Evolutionary conservation across 805 yeast genomes (phyloP).

Genomic region (Candida easanensis): DNA sequence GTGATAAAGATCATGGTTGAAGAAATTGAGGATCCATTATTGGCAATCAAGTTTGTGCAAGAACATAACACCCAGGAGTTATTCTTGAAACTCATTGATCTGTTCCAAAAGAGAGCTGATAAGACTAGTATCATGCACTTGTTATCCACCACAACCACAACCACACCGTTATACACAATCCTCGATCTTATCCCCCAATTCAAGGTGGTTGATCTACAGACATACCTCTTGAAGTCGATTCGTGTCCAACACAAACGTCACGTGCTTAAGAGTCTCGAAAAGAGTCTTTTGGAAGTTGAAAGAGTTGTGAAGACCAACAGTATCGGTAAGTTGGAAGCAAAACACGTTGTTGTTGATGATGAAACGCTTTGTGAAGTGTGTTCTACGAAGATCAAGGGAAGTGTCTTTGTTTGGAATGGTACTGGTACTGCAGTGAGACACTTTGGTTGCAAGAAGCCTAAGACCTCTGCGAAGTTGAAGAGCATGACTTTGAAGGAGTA

Average conservation of each 20-base stretch:
- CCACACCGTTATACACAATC: constrained; percentile 19
- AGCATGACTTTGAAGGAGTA: constrained; percentile 16
- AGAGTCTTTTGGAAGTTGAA: constrained; percentile 10
- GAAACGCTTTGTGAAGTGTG: constrained; percentile 16
- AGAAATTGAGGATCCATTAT: constrained; percentile 50
- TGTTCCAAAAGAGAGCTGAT: constrained; percentile 34
- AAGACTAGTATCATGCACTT: constrained; percentile 37
- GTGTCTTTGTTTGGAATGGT: constrained; percentile 14
- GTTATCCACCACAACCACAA: constrained; percentile 35
- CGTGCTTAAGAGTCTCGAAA: constrained; percentile 3
- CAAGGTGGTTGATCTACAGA: constrained; percentile 21
- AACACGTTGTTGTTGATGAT: constrained; percentile 6
- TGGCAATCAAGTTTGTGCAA: constrained; percentile 48
- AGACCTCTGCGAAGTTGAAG: constrained; percentile 10
- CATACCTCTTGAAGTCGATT: constrained; percentile 18
- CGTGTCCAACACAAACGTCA: constrained; percentile 13
- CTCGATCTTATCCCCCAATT: constrained; percentile 14
- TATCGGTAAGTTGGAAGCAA: constrained; percentile 8
- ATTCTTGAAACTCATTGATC: constrained; percentile 38
- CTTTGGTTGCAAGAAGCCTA: constrained; percentile 20
- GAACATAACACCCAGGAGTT: constrained; percentile 36
- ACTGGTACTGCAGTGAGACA: constrained; percentile 16
- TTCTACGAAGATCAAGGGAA: constrained; percentile 12
- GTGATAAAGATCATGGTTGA: constrained; percentile 61
- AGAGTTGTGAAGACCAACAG: constrained; percentile 8